phyloP scores from a whole-genome alignment of 2,329 filamentous ascomycete species.

The Parascedosporium putredinis region DNA sequence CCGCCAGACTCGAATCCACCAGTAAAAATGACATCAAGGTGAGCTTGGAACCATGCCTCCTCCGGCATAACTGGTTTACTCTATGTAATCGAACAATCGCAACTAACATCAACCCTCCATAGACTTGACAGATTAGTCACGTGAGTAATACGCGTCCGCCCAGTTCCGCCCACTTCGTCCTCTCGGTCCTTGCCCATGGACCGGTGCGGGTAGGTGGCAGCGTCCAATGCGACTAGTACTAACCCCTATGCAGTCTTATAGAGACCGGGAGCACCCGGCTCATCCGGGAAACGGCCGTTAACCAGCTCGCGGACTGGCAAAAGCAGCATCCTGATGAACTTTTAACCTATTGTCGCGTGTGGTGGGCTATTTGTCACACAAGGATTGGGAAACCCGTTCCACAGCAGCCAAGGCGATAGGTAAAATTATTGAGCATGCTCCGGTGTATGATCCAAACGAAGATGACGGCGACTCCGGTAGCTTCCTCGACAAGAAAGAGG shows the following conservation, averaged over 20 bases:
- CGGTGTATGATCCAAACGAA: conserved; percentile 77
- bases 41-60: conserved; percentile 14
- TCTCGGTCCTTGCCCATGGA: too few species aligned
- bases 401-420: conserved; percentile 91
- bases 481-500: conserved; percentile 16
- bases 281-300: conserved; percentile 93
- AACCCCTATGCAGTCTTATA: conserved; percentile 54
- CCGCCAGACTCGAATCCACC: conserved; percentile 17
- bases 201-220: too few species aligned
- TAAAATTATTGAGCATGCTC: conserved; percentile 83
- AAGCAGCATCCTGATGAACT: conserved; percentile 96
- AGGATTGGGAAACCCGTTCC: conserved; percentile 92
- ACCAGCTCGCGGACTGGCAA: conserved; percentile 94
- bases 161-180: too few species aligned
- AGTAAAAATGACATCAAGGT: conserved; percentile 51
- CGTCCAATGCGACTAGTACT: too few species aligned
- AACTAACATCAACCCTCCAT: conserved; percentile 1
- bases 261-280: conserved; percentile 95
- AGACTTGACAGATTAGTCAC: conserved; percentile 80
- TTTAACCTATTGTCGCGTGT: conserved; percentile 92
- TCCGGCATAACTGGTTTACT: conserved; percentile 3
- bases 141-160: conserved; percentile 43
- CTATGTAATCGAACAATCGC: not conserved
- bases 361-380: conserved; percentile 88
- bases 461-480: conserved; percentile 39